Base-by-base conservation (phyloP, 805 yeast species). In the Starmerella sp. region DNA sequence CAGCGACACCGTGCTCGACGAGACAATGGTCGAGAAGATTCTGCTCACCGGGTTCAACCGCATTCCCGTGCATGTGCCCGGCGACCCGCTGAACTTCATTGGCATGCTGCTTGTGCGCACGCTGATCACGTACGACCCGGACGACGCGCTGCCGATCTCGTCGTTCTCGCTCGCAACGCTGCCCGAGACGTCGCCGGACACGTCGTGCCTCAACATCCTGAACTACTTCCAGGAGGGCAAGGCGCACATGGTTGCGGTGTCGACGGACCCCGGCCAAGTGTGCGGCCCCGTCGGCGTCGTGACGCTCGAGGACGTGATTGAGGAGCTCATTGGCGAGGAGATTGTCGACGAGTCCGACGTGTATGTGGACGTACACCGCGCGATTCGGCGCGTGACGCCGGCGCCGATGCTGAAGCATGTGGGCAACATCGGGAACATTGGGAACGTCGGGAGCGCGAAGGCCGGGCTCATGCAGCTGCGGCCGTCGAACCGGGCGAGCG, bases 161-260 rank as follows among this genome's bases (percentile, higher is more conserved):
- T 80, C 89, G 11, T 91, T 91, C 74, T 96, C 97, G 7, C 76
- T 91, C 63, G 97, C 97, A 1, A 93, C 97, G 0, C 76, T 91
- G 47, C 98, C 98, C 0, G 97, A 91, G 71, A 91, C 98, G 0
- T 81, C 84, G 2, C 84, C 87, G 28, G 89, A 84, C 52, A 90
- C 97, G 4, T 88, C 96, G 6, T 91, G 97, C 69, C 75, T 91
- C 66, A 91, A 93, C 70, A 90, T 91, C 61, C 76, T 91, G 65
- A 91, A 91, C 69, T 91, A 91, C 71, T 91, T 93, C 76, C 98
- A 91, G 69, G 97, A 91, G 69, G 98, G 98, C 58, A 90, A 89
- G 69, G 84, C 95, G 1, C 98, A 91, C 70, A 91, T 91, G 98
- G 91, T 93, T 64, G 82, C 90, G 38, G 96, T 91, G 8, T 82